Base-by-base conservation (phyloP, 2,329 filamentous ascomycete genomes). In the Geosmithia putterillii region DNA sequence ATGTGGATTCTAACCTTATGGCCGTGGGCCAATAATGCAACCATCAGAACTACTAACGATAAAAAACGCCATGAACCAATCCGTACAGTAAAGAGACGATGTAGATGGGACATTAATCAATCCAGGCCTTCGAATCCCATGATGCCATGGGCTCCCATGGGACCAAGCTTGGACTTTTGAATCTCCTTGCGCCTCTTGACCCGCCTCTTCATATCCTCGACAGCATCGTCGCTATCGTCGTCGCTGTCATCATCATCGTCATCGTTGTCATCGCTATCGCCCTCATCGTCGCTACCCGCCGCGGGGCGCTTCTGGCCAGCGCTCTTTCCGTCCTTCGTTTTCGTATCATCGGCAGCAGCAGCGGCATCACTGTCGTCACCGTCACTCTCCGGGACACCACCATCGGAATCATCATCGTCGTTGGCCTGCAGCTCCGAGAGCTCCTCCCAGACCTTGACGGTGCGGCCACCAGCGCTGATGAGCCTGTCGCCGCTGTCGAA, bases 361-460 rank as follows among this genome's bases (percentile, higher is more conserved):
- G n/a, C n/a, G n/a, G n/a, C n/a, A n/a, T n/a, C n/a, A n/a, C n/a
- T 65, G 21, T 64, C 55, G 9, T 63, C 59, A 1, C 63, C 62
- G 4, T 66, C 65, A 9, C 68, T 66, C 12, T 71, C 68, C 0
- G 62, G 62, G 0, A 69, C 67, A 0, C 63, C 64, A 0, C 64
- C 70, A 2, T 70, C 71, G 0, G 74, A 73, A 1, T 69, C 70
- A 1, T 68, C 68, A 1, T 59, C 58, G 2, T 52, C 52, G 23
- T 58, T 54, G 2, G 65, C 68, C 19, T 73, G 70, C 3, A 70
- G 58, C 45, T 67, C 69, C n/a, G 74, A 67, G 47, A 81, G 75
- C 57, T 92, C 79, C 83, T 92, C 79, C 92, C 92, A 98, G 2
- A 96, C 81, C 62, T 95, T 95, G 49, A 98, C 76, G 0, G 80